These are phyloP conservation scores for Cladosporium austrohemisphaericum DNA, from an alignment of 2,329 filamentous ascomycete species.

Conservation along the genomic window DNA sequence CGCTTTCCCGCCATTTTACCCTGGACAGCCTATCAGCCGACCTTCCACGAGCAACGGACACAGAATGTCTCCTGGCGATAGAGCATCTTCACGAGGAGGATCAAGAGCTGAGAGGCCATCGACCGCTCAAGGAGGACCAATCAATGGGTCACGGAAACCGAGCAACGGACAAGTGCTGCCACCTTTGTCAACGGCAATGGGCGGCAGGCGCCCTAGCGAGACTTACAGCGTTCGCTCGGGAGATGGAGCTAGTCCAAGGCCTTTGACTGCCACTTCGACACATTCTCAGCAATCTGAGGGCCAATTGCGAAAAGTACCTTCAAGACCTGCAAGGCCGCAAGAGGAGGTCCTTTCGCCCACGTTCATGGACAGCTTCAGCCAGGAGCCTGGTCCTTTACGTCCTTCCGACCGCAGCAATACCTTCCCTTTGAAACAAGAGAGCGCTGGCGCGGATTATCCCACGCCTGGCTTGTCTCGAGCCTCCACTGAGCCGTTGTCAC, in stretches of 20 bases:
- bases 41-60: conserved; percentile 24
- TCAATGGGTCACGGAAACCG: conserved; percentile 10
- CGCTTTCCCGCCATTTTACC: conserved; percentile 52
- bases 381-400: conserved; percentile 21
- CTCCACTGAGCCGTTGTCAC: conserved; percentile 10
- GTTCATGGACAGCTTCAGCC: conserved; percentile 27
- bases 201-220: background rate
- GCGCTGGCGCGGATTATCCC: background rate
- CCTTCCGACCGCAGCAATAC: conserved; percentile 22
- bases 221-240: background rate
- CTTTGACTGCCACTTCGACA: conserved; percentile 1
- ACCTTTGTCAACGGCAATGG: background rate
- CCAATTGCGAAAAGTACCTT: conserved; percentile 24
- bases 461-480: conserved; percentile 7
- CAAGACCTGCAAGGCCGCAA: conserved; percentile 29
- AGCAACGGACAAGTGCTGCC: background rate
- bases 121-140: conserved; percentile 5
- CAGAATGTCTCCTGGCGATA: conserved; percentile 26
- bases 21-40: conserved; percentile 8
- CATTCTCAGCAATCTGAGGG: conserved; percentile 5
- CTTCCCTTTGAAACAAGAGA: conserved; percentile 15
- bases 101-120: conserved; percentile 22
- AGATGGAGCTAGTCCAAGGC: conserved; percentile 1
- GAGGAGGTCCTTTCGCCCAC: conserved; percentile 27
- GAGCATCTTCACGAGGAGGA: conserved; percentile 25